These are phyloP conservation scores for Themeda triandra DNA, from an alignment of 176 grass and related monocot species.

Conservation along the genomic window DNA sequence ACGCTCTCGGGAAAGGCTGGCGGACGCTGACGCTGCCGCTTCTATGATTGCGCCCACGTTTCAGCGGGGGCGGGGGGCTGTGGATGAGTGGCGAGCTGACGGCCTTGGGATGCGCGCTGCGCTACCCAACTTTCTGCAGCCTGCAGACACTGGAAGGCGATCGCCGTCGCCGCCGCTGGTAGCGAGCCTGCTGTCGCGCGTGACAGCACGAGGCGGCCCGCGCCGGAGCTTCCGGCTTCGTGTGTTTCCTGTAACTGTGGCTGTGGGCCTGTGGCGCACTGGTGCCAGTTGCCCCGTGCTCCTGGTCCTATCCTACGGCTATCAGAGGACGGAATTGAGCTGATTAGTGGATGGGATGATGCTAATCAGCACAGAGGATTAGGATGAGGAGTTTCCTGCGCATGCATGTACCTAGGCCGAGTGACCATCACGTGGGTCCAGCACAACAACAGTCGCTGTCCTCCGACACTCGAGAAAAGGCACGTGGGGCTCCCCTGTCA, in stretches of 20 bases:
- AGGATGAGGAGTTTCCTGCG: no score
- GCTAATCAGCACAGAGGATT: neutral
- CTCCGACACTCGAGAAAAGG: neutral
- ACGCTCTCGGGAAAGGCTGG: slow-evolving; percentile 5
- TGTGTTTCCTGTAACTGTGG: neutral
- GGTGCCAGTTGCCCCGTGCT: neutral
- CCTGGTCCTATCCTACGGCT: neutral
- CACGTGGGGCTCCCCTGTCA: slow-evolving; percentile 21
- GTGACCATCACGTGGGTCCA: neutral
- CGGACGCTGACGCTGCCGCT: neutral
- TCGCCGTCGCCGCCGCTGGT: neutral
- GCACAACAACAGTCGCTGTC: neutral
- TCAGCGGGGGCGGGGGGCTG: neutral
- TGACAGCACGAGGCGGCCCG: no score
- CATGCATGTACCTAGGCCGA: no score
- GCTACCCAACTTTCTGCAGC: neutral
- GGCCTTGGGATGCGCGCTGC: neutral
- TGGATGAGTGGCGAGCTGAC: neutral
- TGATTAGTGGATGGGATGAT: neutral
- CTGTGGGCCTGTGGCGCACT: neutral
- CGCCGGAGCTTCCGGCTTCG: no score
- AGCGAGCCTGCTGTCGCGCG: no score
- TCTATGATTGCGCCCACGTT: slow-evolving; percentile 16
- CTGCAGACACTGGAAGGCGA: neutral
- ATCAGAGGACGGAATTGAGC: neutral